phyloP scores from a whole-genome alignment of 768 basidiomycete species.

The Rhizopogon rudus region DNA sequence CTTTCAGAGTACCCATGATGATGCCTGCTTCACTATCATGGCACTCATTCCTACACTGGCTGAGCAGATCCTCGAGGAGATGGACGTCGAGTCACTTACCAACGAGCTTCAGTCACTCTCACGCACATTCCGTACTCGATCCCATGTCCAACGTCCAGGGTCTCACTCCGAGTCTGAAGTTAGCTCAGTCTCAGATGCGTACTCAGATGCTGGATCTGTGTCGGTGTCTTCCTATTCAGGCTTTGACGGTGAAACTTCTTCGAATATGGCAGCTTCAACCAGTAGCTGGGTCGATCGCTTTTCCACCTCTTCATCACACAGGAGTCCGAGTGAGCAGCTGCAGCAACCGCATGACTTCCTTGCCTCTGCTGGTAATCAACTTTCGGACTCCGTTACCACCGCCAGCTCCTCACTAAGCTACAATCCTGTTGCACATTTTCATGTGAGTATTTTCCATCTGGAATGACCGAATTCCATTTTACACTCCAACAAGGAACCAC shows the following conservation, averaged over 20 bases:
- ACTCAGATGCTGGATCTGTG: conserved; percentile 39
- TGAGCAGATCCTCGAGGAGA: conserved; percentile 57
- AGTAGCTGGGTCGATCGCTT: conserved; percentile 43
- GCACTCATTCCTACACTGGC: conserved; percentile 65
- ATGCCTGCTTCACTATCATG: conserved; percentile 71
- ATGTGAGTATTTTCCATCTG: not conserved
- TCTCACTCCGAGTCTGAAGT: conserved; percentile 31
- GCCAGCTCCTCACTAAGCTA: conserved; percentile 30
- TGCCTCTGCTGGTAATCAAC: conserved; percentile 10
- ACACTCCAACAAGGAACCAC: not conserved
- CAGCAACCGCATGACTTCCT: conserved; percentile 10
- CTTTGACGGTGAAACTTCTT: conserved; percentile 33
- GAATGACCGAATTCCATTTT: too few species aligned
- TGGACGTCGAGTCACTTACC: conserved; percentile 75
- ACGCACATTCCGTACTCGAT: conserved; percentile 25
- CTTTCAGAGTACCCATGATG: conserved; percentile 73
- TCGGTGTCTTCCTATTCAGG: conserved; percentile 36
- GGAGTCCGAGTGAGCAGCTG: not conserved
- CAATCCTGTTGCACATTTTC: not conserved
- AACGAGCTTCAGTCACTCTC: conserved; percentile 45
- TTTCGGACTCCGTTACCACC: conserved; percentile 40
- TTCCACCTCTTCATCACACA: conserved; percentile 9
- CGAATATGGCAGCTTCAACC: conserved; percentile 27
- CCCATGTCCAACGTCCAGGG: conserved; percentile 8
- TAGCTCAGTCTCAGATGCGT: conserved; percentile 35